Evolutionary conservation across 371 early-diverging fungal genomes (phyloP).

Genomic region (Apophysomyces trapeziformis): DNA sequence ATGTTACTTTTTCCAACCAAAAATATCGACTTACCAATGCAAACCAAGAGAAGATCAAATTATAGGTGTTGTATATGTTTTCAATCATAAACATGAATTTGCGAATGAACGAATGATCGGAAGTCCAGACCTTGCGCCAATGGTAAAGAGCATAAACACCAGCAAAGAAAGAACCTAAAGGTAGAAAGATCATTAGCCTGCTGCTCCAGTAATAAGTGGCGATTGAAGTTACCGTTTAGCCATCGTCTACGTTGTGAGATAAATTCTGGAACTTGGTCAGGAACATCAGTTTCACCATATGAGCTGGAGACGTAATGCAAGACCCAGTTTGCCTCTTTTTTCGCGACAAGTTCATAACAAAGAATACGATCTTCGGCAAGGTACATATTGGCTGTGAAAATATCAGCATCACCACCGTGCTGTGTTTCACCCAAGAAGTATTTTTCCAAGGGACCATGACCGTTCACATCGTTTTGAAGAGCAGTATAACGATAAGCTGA

Average conservation of each 20-base stretch:
- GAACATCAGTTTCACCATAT: constrained; percentile 89
- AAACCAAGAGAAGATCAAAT: constrained; percentile 81
- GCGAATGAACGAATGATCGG: constrained; percentile 67
- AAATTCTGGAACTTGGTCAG: constrained; percentile 77
- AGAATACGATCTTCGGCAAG: constrained; percentile 88
- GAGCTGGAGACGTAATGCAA: constrained; percentile 71
- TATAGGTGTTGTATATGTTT: constrained; percentile 72
- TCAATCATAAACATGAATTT: constrained; percentile 70
- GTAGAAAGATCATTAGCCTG: background rate
- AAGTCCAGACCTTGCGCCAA: constrained; percentile 76
- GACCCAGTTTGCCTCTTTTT: constrained; percentile 68
- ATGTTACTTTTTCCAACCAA: background rate
- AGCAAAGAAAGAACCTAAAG: constrained; percentile 89
- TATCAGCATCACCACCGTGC: constrained; percentile 74
- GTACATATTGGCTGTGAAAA: constrained; percentile 78
- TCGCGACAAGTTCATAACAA: constrained; percentile 86
- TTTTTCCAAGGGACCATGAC: constrained; percentile 79
- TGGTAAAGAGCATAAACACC: constrained; percentile 84
- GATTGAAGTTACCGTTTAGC: constrained; percentile 12
- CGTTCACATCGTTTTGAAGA: constrained; percentile 71
- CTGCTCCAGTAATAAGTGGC: background rate
- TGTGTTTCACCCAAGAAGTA: constrained; percentile 95
- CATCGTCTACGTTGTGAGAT: constrained; percentile 63
- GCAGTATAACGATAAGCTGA: constrained; percentile 94
- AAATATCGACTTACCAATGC: constrained; percentile 50